A percentile compares a stretch with the other conserved stretches of the same genome.
Conservation (phyloP, 306 rosid species). For the Amphicarpaea edgeworthii region DNA sequence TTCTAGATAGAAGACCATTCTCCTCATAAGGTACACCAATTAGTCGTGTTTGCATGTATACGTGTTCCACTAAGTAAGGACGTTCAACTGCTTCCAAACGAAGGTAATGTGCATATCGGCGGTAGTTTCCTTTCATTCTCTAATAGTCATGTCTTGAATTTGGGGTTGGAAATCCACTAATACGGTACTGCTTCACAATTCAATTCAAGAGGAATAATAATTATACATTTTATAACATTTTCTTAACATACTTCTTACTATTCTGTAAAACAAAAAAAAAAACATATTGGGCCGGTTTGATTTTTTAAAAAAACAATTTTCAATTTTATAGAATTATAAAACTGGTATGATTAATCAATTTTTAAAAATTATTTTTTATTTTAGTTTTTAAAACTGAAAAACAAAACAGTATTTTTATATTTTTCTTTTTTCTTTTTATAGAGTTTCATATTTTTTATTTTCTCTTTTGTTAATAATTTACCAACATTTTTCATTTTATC, state of each 20-base stretch:
- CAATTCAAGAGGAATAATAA: neutral
- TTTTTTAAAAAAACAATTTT: no score
- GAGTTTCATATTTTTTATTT: no score
- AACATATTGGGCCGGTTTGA: no score
- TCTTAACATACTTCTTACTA: neutral
- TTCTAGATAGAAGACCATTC: constrained; percentile 32
- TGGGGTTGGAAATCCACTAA: constrained; percentile 39
- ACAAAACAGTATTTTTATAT: no score
- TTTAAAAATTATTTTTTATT: no score
- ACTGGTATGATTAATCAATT: no score
- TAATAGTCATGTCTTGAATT: constrained; percentile 30
- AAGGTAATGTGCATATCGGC: neutral
- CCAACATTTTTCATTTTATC: no score
- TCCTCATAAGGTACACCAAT: constrained; percentile 8
- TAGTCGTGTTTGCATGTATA: constrained; percentile 52
- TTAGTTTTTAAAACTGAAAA: no score
- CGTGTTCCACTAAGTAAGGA: constrained; percentile 65
- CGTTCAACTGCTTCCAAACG: constrained; percentile 6
- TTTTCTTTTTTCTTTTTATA: no score
- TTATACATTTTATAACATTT: neutral
- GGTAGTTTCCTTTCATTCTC: constrained; percentile 37
- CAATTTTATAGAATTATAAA: no score
- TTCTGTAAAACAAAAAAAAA: no score
- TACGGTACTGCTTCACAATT: constrained; percentile 13
- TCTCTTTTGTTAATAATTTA: no score